Conservation (phyloP, 2,329 filamentous ascomycete genomes). For the Orbilia javanica region DNA sequence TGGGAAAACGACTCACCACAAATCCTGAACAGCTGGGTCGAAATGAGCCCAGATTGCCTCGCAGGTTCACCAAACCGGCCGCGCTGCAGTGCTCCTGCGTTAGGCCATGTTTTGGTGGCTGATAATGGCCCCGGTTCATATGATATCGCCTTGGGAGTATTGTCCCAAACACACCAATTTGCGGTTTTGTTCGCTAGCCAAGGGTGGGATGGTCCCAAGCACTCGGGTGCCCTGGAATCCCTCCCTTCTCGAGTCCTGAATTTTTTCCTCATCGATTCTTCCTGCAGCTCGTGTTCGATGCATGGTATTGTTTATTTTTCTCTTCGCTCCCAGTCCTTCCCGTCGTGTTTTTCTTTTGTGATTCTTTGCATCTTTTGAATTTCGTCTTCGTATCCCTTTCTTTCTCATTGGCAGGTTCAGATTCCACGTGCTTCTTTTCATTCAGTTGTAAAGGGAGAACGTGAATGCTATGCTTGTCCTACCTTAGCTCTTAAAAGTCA, state of each 20-base stretch:
- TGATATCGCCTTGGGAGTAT: slow-evolving; percentile 45
- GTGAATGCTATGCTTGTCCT: slow-evolving; percentile 43
- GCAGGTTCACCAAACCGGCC: slow-evolving; percentile 25
- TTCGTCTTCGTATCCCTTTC: slow-evolving; percentile 22
- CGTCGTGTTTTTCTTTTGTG: slow-evolving; percentile 50
- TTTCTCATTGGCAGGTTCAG: slow-evolving; percentile 4
- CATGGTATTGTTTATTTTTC: slow-evolving; percentile 28
- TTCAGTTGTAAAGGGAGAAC: slow-evolving; percentile 53
- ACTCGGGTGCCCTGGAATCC: slow-evolving; percentile 33
- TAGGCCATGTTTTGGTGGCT: slow-evolving; percentile 28
- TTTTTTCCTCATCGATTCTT: slow-evolving; percentile 23
- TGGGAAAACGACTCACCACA: slow-evolving; percentile 3
- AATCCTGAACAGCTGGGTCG: slow-evolving; percentile 42
- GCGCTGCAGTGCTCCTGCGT: slow-evolving; percentile 34
- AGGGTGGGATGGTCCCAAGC: slow-evolving; percentile 37
- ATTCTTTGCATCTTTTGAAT: slow-evolving; percentile 9
- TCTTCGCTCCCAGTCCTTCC: slow-evolving; percentile 50
- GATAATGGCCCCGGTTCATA: slow-evolving; percentile 42
- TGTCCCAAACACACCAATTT: slow-evolving; percentile 55
- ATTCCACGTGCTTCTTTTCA: slow-evolving; percentile 47
- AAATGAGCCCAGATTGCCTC: slow-evolving; percentile 31
- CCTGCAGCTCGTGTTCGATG: slow-evolving; percentile 35
- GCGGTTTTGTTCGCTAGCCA: slow-evolving; percentile 46
- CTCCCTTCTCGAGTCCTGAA: slow-evolving; percentile 17
- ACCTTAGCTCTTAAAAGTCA: slow-evolving; percentile 36